Percentiles rank a stretch among this genome's conserved stretches.
Evolutionary conservation across 768 basidiomycete genomes (phyloP).

Genomic region (Roridomyces roridus): DNA sequence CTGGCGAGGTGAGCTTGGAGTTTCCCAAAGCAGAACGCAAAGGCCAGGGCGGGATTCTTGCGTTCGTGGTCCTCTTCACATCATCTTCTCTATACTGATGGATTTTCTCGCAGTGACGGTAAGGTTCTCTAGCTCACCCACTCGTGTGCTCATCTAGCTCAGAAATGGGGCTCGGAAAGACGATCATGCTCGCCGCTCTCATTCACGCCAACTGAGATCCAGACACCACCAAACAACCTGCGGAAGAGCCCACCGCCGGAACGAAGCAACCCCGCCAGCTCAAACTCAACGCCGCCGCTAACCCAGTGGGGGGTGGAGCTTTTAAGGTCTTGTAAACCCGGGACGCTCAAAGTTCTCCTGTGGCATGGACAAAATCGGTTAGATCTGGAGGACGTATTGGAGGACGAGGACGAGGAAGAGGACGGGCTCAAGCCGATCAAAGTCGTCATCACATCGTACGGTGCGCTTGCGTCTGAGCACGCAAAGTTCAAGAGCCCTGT

Average conservation of each 20-base stretch:
- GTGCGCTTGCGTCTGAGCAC: constrained; percentile 89
- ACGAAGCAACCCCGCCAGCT: constrained; percentile 57
- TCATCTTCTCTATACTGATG: constrained; percentile 8
- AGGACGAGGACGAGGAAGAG: constrained; percentile 57
- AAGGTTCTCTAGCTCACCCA: constrained; percentile 21
- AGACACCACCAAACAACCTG: constrained; percentile 43
- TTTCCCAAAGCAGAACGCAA: constrained; percentile 84
- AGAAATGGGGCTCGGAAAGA: constrained; percentile 95
- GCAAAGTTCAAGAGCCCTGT: constrained; percentile 68
- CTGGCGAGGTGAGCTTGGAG: constrained; percentile 84
- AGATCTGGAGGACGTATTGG: constrained; percentile 67
- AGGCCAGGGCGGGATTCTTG: constrained; percentile 88
- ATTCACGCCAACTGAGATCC: constrained; percentile 77
- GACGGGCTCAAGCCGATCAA: constrained; percentile 46
- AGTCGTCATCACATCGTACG: constrained; percentile 93
- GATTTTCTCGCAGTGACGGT: constrained; percentile 44
- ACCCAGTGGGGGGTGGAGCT: constrained; percentile 95
- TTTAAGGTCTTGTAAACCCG: constrained; percentile 78
- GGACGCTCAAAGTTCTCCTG: constrained; percentile 67
- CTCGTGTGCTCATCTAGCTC: constrained; percentile 5
- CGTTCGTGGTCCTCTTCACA: constrained; percentile 56
- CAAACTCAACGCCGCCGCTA: constrained; percentile 65
- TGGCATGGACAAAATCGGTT: constrained; percentile 91
- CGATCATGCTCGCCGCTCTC: constrained; percentile 90
- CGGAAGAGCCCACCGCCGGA: constrained; percentile 29